phyloP scores from a whole-genome alignment of 2,329 filamentous ascomycete species.

The Penicillium sp. region DNA sequence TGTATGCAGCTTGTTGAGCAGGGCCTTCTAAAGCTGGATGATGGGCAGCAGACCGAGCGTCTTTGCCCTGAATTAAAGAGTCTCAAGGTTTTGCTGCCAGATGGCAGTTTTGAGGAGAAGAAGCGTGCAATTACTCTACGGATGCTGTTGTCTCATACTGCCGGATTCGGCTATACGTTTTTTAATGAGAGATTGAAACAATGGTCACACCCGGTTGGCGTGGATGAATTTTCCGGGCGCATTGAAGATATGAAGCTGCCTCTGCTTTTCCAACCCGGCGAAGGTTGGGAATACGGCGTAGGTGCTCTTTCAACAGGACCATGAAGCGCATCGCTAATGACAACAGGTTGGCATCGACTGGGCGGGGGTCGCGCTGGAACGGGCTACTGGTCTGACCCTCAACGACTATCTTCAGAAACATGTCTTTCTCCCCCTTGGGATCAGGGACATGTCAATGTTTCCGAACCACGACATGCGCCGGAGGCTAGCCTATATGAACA shows the following conservation, averaged over 20 bases:
- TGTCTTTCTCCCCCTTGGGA: slow-evolving; percentile 50
- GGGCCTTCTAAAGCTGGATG: slow-evolving; percentile 44
- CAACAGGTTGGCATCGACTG: slow-evolving; percentile 54
- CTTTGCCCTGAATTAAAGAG: slow-evolving; percentile 46
- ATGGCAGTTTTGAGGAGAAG: slow-evolving; percentile 43
- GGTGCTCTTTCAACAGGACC: slow-evolving; percentile 16
- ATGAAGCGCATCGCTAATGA: neutral
- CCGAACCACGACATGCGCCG: slow-evolving; percentile 55
- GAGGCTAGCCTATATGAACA: slow-evolving; percentile 59
- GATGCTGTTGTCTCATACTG: slow-evolving; percentile 58
- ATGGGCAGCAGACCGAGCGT: slow-evolving; percentile 40
- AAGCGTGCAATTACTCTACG: slow-evolving; percentile 55
- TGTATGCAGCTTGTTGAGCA: slow-evolving; percentile 52
- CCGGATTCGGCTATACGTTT: slow-evolving; percentile 61
- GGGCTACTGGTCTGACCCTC: slow-evolving; percentile 45
- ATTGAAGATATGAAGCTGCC: slow-evolving; percentile 54
- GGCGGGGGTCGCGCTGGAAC: slow-evolving; percentile 53
- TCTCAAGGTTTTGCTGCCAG: slow-evolving; percentile 41
- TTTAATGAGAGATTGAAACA: slow-evolving; percentile 53
- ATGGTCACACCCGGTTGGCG: slow-evolving; percentile 50
- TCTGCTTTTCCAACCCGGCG: slow-evolving; percentile 64
- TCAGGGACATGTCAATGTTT: slow-evolving; percentile 58
- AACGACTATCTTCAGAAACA: slow-evolving; percentile 53
- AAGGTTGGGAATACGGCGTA: slow-evolving; percentile 62
- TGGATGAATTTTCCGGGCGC: slow-evolving; percentile 60